Conservation (phyloP, 2,329 filamentous ascomycete species). For the Hymenotorrendiella dingleyae region DNA sequence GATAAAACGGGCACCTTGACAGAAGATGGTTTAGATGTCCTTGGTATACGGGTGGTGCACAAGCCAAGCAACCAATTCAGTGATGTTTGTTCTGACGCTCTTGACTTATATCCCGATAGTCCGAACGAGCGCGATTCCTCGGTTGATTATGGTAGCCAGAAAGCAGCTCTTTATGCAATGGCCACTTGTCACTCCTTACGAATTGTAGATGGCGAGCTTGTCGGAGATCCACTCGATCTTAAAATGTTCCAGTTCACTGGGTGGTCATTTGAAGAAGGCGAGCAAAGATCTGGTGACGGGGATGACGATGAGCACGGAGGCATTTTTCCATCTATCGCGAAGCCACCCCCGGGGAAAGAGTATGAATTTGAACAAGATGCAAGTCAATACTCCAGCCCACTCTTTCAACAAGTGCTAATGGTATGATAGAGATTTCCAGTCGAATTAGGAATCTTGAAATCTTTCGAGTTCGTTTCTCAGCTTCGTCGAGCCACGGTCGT, state of each 20-base stretch:
- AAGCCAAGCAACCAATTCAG: conserved; percentile 59
- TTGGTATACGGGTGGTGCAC: conserved; percentile 77
- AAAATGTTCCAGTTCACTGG: conserved; percentile 98
- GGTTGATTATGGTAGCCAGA: conserved; percentile 53
- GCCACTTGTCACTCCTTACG: conserved; percentile 92
- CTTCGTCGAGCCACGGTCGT: conserved; percentile 88
- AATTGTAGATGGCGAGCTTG: conserved; percentile 77
- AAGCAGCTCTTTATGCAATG: conserved; percentile 85
- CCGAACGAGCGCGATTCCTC: conserved; percentile 53
- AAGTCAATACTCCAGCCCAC: no score
- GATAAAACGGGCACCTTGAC: conserved; percentile 99
- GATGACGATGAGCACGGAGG: conserved; percentile 70
- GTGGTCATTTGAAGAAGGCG: conserved; percentile 89
- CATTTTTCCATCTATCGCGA: conserved; percentile 81
- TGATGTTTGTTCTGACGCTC: conserved; percentile 64
- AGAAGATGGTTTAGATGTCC: conserved; percentile 89
- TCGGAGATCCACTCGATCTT: conserved; percentile 89
- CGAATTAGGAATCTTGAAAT: conserved; percentile 84
- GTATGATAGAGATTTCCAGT: conserved; percentile 45
- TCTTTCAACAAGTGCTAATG: neutral
- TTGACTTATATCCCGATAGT: conserved; percentile 48
- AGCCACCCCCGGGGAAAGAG: conserved; percentile 61
- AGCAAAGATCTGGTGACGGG: conserved; percentile 55
- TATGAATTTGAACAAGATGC: conserved; percentile 49
- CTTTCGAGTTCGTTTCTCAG: conserved; percentile 93